Percentiles rank a stretch among this genome's conserved stretches.
Conservation (phyloP, 495 filamentous ascomycete genomes). For the Penicillium diatomitis region DNA sequence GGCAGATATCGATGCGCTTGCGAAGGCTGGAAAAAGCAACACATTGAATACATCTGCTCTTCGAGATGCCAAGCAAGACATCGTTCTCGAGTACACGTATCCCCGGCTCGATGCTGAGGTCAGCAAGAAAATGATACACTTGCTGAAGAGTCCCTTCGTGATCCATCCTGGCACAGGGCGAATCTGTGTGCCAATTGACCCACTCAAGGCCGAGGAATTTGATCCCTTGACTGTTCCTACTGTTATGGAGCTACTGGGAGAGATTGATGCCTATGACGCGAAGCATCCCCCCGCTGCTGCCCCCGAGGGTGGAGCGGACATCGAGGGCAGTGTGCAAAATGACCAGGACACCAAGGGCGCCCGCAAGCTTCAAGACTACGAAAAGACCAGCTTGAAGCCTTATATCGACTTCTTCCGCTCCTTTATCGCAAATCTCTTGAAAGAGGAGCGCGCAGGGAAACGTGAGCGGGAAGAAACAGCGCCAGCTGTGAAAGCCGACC, state of each 20-base stretch:
- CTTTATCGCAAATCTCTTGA: conserved; percentile 70
- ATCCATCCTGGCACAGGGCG: conserved; percentile 90
- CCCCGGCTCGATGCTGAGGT: conserved; percentile 95
- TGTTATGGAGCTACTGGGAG: conserved; percentile 63
- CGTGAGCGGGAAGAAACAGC: conserved; percentile 54
- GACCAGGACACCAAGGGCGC: conserved; percentile 26
- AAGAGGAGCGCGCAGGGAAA: conserved; percentile 68
- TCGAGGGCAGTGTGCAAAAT: conserved; percentile 30
- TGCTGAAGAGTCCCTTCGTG: conserved; percentile 93
- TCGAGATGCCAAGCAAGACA: conserved; percentile 85
- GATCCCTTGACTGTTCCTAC: conserved; percentile 84
- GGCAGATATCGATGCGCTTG: conserved; percentile 83
- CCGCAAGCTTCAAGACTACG: conserved; percentile 69
- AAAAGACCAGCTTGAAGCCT: conserved; percentile 90
- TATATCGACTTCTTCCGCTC: conserved; percentile 83
- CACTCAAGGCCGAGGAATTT: conserved; percentile 59
- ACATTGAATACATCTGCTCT: conserved; percentile 55
- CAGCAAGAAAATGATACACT: conserved; percentile 92
- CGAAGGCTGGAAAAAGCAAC: conserved; percentile 60
- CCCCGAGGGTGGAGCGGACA: conserved; percentile 24
- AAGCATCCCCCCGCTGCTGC: conserved; percentile 19
- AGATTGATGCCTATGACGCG: conserved; percentile 71
- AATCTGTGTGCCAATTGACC: conserved; percentile 91
- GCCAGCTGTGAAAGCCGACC: conserved; percentile 39
- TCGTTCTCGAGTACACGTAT: conserved; percentile 95